Evolutionary conservation across 768 basidiomycete species (phyloP), one percentile per base, ranked within the genome.

Genomic region (Rhizopogon salebrosus): DNA sequence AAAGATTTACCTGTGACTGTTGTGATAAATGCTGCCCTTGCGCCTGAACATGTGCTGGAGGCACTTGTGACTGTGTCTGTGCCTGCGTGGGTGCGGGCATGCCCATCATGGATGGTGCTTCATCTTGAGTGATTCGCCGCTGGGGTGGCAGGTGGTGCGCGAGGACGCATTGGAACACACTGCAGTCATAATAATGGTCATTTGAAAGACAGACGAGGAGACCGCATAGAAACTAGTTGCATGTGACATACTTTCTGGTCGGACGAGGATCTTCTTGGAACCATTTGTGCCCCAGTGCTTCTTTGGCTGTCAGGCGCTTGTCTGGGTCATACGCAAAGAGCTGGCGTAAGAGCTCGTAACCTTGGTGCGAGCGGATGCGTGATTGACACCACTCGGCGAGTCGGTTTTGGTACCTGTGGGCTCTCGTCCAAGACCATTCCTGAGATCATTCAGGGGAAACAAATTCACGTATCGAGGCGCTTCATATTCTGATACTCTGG

Each of bases 291-390:
- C 74, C 75, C 1, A 99, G 73, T 0, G 92, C 89, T 54, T 90
- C 83, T 57, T 80, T 78, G 0, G 94, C 92, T 0, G 86, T 93
- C 38, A 98, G 78, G 29, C 97, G 77, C 55, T 77, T 82, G 60
- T 89, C 88, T 1, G 95, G 95, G 68, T 98, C 92, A 71, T 94
- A 98, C 9, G 80, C 80, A 66, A 99, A 95, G 35, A 98, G 76
- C 54, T 83, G 78, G 11, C 79, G 79, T n/a, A 99, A 83, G 51
- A 98, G 82, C 53, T 95, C 90, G 64, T 86, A 86, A 23, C 88
- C 92, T 37, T 76, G 72, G 2, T 75, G 70, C 34, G 81, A 75
- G 36, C 80, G 77, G 48, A 87, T 75, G 36, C 87, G 80, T 20
- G 70, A 64, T 49, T 79, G 77, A 54, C 85, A 95, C 95, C 95